Conservation (phyloP, 83 land plant genomes). For the Thuja plicata region DNA sequence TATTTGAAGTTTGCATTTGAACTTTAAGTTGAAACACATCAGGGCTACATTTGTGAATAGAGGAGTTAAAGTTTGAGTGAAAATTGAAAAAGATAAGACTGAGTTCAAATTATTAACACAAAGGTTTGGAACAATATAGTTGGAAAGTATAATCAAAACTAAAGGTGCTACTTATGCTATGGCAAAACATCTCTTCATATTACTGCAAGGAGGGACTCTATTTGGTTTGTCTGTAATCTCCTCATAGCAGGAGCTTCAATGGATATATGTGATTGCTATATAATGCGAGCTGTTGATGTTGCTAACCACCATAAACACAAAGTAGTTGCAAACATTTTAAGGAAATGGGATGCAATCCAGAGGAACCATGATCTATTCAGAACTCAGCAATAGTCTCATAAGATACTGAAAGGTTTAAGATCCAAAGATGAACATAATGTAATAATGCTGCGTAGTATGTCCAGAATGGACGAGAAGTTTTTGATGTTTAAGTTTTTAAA, state of each 20-base stretch:
- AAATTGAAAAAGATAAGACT: too few species aligned
- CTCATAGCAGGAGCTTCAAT: constrained; percentile 43
- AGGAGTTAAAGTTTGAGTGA: too few species aligned
- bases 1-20: too few species aligned
- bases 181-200: constrained; percentile 53
- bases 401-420: not conserved
- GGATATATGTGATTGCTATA: constrained; percentile 33
- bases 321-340: constrained; percentile 19
- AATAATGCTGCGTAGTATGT: too few species aligned
- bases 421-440: not conserved
- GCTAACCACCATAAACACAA: constrained; percentile 27
- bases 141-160: too few species aligned
- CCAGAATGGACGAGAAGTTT: too few species aligned
- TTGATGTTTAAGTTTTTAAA: too few species aligned
- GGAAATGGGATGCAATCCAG: constrained; percentile 34
- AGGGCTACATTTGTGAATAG: too few species aligned
- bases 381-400: not conserved
- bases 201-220: constrained; percentile 43
- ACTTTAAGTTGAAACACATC: too few species aligned
- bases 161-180: too few species aligned
- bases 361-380: not conserved
- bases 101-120: too few species aligned
- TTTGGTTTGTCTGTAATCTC: constrained; percentile 45
- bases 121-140: too few species aligned
- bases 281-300: constrained; percentile 32